Evolutionary conservation across 2,329 filamentous ascomycete genomes (phyloP).

Genomic region (Ambrosiella beaveri): DNA sequence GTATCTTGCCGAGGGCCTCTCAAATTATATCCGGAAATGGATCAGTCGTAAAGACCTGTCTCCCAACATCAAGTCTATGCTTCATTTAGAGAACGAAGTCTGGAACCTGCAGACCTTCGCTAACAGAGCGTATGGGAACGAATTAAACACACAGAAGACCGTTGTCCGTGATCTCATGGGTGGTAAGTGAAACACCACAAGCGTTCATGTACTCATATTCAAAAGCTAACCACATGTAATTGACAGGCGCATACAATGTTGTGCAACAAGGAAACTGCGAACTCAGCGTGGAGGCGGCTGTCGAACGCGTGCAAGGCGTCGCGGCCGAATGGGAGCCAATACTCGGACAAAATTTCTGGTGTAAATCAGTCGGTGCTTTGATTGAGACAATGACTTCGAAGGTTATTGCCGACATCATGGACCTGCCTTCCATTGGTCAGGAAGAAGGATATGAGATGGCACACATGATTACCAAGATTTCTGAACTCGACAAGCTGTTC

Average conservation of each 20-base stretch:
- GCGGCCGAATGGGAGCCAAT: slow-evolving; percentile 40
- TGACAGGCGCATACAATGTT: slow-evolving; percentile 36
- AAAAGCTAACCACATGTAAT: background rate
- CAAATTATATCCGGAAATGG: slow-evolving; percentile 33
- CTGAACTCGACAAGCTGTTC: slow-evolving; percentile 43
- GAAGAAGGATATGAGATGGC: slow-evolving; percentile 48
- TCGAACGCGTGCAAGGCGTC: slow-evolving; percentile 33
- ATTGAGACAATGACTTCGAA: slow-evolving; percentile 42
- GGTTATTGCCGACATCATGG: slow-evolving; percentile 43
- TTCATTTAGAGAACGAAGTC: slow-evolving; percentile 42
- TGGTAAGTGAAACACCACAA: slow-evolving; percentile 19
- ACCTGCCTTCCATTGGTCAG: slow-evolving; percentile 42
- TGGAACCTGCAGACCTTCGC: slow-evolving; percentile 43
- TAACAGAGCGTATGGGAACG: slow-evolving; percentile 41
- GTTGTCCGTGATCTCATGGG: slow-evolving; percentile 44
- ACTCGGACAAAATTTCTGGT: slow-evolving; percentile 43
- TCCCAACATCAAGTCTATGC: slow-evolving; percentile 32
- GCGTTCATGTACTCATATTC: background rate
- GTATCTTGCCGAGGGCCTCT: slow-evolving; percentile 42
- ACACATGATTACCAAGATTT: slow-evolving; percentile 38
- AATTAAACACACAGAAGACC: slow-evolving; percentile 43
- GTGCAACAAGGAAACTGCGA: slow-evolving; percentile 39
- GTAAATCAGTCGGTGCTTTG: slow-evolving; percentile 43
- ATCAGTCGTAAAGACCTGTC: slow-evolving; percentile 35
- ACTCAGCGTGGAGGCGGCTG: slow-evolving; percentile 34